A percentile compares a stretch with the other conserved stretches of the same genome.
These are phyloP conservation scores for Blastocystis sp. DNA, from an alignment of 352 stramenopile genomes.

Conservation along the genomic window DNA sequence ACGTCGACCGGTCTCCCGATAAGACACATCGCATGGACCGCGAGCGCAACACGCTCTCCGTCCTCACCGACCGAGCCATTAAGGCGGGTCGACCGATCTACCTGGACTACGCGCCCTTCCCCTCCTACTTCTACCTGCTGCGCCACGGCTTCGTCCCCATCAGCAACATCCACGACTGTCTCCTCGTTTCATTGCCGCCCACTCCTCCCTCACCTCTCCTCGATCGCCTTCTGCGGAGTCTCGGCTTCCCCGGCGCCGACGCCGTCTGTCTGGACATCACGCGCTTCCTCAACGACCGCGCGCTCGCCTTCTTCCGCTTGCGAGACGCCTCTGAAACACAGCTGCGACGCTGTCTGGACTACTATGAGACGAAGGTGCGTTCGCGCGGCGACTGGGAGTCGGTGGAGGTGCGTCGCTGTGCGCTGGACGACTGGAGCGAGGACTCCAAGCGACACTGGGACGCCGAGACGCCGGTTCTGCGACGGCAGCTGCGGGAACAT, in stretches of 20 bases:
- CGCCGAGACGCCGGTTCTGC: not conserved
- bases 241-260: not conserved
- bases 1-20: not conserved
- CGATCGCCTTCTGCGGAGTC: not conserved
- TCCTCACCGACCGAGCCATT: not conserved
- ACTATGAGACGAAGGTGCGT: not conserved
- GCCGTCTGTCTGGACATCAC: not conserved
- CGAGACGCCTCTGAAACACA: not conserved
- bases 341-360: not conserved
- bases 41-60: not conserved
- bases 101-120: slow-evolving; percentile 18
- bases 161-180: slow-evolving; percentile 43
- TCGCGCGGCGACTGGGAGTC: not conserved
- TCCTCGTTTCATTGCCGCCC: not conserved
- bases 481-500: not conserved
- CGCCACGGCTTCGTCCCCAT: not conserved
- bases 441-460: not conserved
- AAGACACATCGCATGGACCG: not conserved
- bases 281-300: not conserved
- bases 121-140: slow-evolving; percentile 13
- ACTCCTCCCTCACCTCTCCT: not conserved
- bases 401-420: not conserved
- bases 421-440: not conserved
- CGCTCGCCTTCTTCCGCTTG: not conserved
- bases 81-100: not conserved